These are phyloP conservation scores for Escallonia herrerae DNA, from an alignment of 129 eudicot species.

Conservation along the genomic window DNA sequence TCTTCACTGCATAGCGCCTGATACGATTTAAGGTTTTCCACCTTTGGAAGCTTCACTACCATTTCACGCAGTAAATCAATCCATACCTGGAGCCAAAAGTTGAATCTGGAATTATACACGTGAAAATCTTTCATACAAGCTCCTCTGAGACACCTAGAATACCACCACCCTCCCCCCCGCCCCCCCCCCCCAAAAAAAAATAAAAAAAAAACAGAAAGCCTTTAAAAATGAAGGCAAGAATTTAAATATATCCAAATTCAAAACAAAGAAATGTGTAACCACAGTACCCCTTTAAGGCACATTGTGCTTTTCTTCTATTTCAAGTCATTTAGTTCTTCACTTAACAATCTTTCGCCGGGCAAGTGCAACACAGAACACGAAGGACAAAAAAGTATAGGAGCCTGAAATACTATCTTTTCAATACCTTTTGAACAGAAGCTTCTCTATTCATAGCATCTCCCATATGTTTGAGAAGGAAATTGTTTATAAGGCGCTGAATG, in stretches of 20 bases:
- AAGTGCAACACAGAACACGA: too few relatives aligned
- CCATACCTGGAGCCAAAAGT: slow-evolving; percentile 62
- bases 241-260: neutral
- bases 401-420: neutral
- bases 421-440: slow-evolving; percentile 59
- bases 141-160: neutral
- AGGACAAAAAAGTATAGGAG: too few relatives aligned
- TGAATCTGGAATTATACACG: too few relatives aligned
- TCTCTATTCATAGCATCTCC: slow-evolving; percentile 72
- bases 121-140: too few relatives aligned
- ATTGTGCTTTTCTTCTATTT: too few relatives aligned
- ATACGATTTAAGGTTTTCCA: slow-evolving; percentile 43
- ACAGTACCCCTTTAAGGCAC: too few relatives aligned
- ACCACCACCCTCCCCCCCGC: neutral
- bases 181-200: too few relatives aligned
- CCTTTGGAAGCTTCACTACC: slow-evolving; percentile 60
- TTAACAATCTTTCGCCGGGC: too few relatives aligned
- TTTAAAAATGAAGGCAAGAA: too few relatives aligned
- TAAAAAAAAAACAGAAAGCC: neutral
- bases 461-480: slow-evolving; percentile 74
- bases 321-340: too few relatives aligned
- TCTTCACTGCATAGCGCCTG: slow-evolving; percentile 48
- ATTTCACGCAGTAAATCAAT: slow-evolving; percentile 70
- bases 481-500: slow-evolving; percentile 39
- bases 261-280: too few relatives aligned